Evolutionary conservation across 2,329 filamentous ascomycete genomes (phyloP).

Genomic region (Ophiostoma montium): DNA sequence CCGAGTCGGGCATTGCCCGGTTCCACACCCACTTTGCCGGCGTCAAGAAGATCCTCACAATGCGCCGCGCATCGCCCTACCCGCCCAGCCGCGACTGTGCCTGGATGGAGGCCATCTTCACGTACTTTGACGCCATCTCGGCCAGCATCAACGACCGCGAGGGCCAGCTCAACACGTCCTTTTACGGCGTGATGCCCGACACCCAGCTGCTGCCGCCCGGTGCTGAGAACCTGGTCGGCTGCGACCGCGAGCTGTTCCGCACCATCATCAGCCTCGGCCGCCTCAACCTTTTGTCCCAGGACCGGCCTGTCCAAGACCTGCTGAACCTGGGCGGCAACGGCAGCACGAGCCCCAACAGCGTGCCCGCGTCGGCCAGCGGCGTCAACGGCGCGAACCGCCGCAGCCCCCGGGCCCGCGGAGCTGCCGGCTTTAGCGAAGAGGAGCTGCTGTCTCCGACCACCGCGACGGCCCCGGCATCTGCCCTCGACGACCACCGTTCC

Average conservation of each 20-base stretch:
- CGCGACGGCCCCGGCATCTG: constrained; percentile 26
- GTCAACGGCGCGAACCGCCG: constrained; percentile 8
- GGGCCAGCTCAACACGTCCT: constrained; percentile 57
- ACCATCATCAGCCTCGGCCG: constrained; percentile 71
- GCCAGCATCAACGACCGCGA: constrained; percentile 87
- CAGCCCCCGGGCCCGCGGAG: constrained; percentile 7
- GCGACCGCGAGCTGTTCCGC: constrained; percentile 76
- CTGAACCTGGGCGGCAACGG: constrained; percentile 12
- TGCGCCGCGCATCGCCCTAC: constrained; percentile 45
- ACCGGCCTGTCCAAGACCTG: constrained; percentile 36
- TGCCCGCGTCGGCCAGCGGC: neutral
- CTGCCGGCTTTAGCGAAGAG: constrained; percentile 25
- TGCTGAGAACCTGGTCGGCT: constrained; percentile 75
- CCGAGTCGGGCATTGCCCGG: constrained; percentile 81
- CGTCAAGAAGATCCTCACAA: constrained; percentile 74
- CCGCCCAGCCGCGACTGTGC: constrained; percentile 53
- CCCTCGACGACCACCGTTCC: constrained; percentile 43
- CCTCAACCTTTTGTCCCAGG: constrained; percentile 70
- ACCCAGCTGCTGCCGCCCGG: constrained; percentile 41
- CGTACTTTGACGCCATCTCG: constrained; percentile 87
- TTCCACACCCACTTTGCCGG: constrained; percentile 90
- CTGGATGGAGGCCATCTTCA: constrained; percentile 90
- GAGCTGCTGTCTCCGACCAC: constrained; percentile 29
- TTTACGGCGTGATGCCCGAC: constrained; percentile 41
- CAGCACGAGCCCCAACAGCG: neutral